A percentile compares a stretch with the other conserved stretches of the same genome.
Evolutionary conservation across 805 yeast species (phyloP).

Genomic region (Kuraishia capsulata): DNA sequence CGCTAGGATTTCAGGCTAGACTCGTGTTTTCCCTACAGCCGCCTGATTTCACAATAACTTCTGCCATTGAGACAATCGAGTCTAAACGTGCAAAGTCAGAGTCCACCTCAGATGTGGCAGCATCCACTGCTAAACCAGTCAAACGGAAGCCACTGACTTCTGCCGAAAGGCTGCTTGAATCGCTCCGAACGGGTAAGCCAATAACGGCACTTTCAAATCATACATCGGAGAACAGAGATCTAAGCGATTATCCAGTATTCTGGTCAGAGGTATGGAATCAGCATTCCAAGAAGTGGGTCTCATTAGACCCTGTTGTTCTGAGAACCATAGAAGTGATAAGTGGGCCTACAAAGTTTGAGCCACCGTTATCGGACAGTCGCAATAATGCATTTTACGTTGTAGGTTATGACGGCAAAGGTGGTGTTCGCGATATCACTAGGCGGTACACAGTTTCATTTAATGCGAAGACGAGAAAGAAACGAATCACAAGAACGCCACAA

Average conservation of each 20-base stretch:
- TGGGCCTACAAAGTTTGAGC: slow-evolving; percentile 48
- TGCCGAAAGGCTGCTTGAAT: slow-evolving; percentile 18
- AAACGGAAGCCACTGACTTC: slow-evolving; percentile 10
- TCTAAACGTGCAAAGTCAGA: slow-evolving; percentile 4
- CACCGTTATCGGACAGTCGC: slow-evolving; percentile 49
- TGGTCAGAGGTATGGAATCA: slow-evolving; percentile 96
- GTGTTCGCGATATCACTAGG: slow-evolving; percentile 76
- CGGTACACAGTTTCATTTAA: slow-evolving; percentile 66
- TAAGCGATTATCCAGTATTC: slow-evolving; percentile 51
- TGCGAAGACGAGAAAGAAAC: slow-evolving; percentile 64
- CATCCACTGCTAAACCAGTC: no score
- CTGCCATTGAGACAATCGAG: slow-evolving; percentile 12
- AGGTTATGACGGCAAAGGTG: slow-evolving; percentile 61
- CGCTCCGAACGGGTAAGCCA: slow-evolving; percentile 15
- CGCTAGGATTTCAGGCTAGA: slow-evolving; percentile 64
- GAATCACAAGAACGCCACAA: slow-evolving; percentile 53
- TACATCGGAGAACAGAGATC: slow-evolving; percentile 2
- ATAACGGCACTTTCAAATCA: slow-evolving; percentile 8
- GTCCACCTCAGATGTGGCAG: slow-evolving; percentile 2
- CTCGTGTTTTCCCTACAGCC: slow-evolving; percentile 82
- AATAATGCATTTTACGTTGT: slow-evolving; percentile 67
- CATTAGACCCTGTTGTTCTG: slow-evolving; percentile 72
- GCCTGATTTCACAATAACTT: slow-evolving; percentile 61
- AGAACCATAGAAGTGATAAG: slow-evolving; percentile 47
- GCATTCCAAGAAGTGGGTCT: slow-evolving; percentile 64